Evolutionary conservation across 805 yeast genomes (phyloP).

Genomic region (Starmerella floris): DNA sequence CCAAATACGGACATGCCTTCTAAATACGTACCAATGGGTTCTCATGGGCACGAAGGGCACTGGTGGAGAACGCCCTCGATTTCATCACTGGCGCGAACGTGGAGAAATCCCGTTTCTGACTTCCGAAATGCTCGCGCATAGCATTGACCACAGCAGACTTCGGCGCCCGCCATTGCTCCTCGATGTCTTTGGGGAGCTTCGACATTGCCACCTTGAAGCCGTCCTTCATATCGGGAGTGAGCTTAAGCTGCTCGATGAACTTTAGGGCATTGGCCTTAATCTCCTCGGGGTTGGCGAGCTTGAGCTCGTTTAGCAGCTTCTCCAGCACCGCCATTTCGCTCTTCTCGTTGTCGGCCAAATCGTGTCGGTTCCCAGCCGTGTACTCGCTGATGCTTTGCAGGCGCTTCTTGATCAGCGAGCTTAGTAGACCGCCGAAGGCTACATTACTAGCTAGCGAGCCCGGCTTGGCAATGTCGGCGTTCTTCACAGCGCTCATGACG

Average conservation of each 20-base stretch:
- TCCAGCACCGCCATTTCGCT: slow-evolving; percentile 35
- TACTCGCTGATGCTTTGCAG: slow-evolving; percentile 39
- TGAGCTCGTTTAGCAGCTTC: slow-evolving; percentile 31
- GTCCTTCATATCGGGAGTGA: slow-evolving; percentile 14
- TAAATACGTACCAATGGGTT: slow-evolving; percentile 41
- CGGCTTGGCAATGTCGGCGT: slow-evolving; percentile 26
- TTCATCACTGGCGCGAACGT: slow-evolving; percentile 17
- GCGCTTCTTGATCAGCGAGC: slow-evolving; percentile 32
- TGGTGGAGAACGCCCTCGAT: background rate
- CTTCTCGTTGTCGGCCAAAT: slow-evolving; percentile 42
- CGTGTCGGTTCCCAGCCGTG: slow-evolving; percentile 34
- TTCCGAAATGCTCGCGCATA: slow-evolving; percentile 16
- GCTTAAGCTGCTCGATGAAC: slow-evolving; percentile 4
- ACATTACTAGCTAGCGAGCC: slow-evolving; percentile 23
- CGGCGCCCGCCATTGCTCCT: slow-evolving; percentile 25
- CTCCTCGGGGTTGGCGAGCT: slow-evolving; percentile 39
- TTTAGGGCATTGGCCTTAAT: slow-evolving; percentile 27
- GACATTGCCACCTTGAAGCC: slow-evolving; percentile 14
- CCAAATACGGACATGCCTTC: too few species aligned
- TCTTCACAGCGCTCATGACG: slow-evolving; percentile 27
- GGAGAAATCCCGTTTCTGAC: slow-evolving; percentile 20
- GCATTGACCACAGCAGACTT: slow-evolving; percentile 22
- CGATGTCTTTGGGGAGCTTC: slow-evolving; percentile 21
- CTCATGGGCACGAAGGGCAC: slow-evolving; percentile 27
- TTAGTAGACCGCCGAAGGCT: slow-evolving; percentile 32